These are phyloP conservation scores for Starmerella floris DNA, from an alignment of 805 yeast genomes.

Conservation along the genomic window DNA sequence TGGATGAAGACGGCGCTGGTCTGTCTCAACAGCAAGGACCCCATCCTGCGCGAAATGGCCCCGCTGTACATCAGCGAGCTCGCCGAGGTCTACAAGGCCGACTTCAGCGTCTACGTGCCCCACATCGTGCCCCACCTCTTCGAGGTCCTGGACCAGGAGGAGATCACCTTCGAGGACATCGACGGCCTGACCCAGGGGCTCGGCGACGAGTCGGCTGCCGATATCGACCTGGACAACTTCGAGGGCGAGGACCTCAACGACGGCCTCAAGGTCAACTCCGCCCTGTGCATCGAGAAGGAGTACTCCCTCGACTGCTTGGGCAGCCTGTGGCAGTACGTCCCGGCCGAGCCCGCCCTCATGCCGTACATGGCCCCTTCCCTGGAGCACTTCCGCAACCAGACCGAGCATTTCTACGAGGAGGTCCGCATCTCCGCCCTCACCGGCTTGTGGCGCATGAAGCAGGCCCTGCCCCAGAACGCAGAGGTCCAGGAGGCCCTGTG, in stretches of 20 bases:
- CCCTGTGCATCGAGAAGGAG: conserved; percentile 90
- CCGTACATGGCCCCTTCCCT: conserved; percentile 16
- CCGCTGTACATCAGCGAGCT: conserved; percentile 84
- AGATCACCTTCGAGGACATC: conserved; percentile 35
- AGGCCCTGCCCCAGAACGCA: conserved; percentile 52
- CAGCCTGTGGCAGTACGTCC: conserved; percentile 64
- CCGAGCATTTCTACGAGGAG: conserved; percentile 72
- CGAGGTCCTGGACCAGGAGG: conserved; percentile 75
- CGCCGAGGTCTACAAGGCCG: conserved; percentile 89
- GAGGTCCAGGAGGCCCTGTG: conserved; percentile 54
- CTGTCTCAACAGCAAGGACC: conserved; percentile 61
- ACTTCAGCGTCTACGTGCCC: conserved; percentile 73
- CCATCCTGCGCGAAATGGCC: conserved; percentile 87
- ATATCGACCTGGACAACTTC: conserved; percentile 36
- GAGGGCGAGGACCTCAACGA: conserved; percentile 11
- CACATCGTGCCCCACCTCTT: conserved; percentile 73
- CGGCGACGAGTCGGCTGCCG: conserved; percentile 31
- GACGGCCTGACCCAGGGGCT: conserved; percentile 36
- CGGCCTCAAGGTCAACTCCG: conserved; percentile 53
- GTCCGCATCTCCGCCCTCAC: conserved; percentile 76
- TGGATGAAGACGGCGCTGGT: conserved; percentile 76
- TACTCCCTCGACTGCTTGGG: conserved; percentile 77
- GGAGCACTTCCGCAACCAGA: conserved; percentile 53
- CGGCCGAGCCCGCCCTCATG: conserved; percentile 30
- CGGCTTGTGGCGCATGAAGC: conserved; percentile 70